These are phyloP conservation scores for Quercus bicolor DNA, from an alignment of 306 rosid species.

Conservation along the genomic window DNA sequence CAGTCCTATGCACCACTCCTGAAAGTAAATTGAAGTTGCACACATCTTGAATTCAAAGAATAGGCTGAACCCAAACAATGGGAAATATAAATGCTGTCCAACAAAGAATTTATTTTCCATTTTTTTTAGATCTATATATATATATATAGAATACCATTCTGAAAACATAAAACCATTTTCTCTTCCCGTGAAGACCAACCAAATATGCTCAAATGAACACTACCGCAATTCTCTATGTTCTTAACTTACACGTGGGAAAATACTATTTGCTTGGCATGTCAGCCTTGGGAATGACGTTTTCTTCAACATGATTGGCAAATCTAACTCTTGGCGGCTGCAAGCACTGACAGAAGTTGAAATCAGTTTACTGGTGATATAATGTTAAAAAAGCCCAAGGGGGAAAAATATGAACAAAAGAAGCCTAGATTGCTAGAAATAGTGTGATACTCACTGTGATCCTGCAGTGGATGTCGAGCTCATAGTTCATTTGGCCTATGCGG, in stretches of 20 bases:
- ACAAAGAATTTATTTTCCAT: background rate
- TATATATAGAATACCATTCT: background rate
- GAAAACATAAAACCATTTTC: background rate
- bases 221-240: background rate
- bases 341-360: conserved; percentile 40
- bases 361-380: background rate
- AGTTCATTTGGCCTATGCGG: conserved; percentile 58
- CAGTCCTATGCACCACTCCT: background rate
- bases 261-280: background rate
- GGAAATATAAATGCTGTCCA: background rate
- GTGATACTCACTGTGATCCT: conserved; percentile 48
- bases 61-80: background rate
- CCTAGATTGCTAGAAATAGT: background rate
- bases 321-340: conserved; percentile 64
- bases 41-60: background rate
- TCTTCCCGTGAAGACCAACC: background rate
- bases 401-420: background rate
- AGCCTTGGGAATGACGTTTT: conserved; percentile 34
- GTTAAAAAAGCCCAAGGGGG: background rate
- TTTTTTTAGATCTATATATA: background rate
- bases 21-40: background rate
- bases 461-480: conserved; percentile 68
- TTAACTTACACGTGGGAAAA: background rate
- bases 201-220: background rate
- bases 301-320: conserved; percentile 51